Evolutionary conservation across 371 early-diverging fungal species (phyloP).

Genomic region (Batrachochytrium dendrobatidis): DNA sequence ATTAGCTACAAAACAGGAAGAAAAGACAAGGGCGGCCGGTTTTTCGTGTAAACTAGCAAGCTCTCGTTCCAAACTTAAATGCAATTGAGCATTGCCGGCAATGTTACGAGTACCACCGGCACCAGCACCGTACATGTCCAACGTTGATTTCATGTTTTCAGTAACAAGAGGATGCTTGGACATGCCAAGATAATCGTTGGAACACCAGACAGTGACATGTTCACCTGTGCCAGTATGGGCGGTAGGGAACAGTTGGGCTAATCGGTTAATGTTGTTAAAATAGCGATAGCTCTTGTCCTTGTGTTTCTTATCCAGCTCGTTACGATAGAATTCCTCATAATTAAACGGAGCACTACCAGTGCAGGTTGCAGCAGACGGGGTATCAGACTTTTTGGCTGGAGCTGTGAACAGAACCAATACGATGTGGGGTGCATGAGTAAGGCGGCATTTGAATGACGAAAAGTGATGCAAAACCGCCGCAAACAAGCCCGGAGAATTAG

Average conservation of each 20-base stretch:
- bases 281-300: constrained; percentile 94
- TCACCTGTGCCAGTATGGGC: constrained; percentile 85
- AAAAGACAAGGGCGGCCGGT: constrained; percentile 90
- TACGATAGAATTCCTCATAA: constrained; percentile 78
- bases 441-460: too few species aligned
- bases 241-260: constrained; percentile 83
- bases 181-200: constrained; percentile 97
- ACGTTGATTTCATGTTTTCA: constrained; percentile 84
- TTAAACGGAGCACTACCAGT: constrained; percentile 51
- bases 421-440: too few species aligned
- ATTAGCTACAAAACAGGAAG: constrained; percentile 98
- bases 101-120: constrained; percentile 99
- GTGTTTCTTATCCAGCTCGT: constrained; percentile 88
- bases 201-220: constrained; percentile 97
- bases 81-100: constrained; percentile 94
- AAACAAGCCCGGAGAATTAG: too few species aligned
- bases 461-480: too few species aligned
- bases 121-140: constrained; percentile 95
- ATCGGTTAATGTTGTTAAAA: constrained; percentile 98
- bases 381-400: too few species aligned
- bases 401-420: too few species aligned
- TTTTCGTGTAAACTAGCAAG: constrained; percentile 89
- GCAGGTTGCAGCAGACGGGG: not conserved
- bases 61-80: constrained; percentile 85
- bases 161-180: constrained; percentile 77